These are phyloP conservation scores for Ogataea minuta DNA, from an alignment of 805 yeast genomes.

Conservation along the genomic window DNA sequence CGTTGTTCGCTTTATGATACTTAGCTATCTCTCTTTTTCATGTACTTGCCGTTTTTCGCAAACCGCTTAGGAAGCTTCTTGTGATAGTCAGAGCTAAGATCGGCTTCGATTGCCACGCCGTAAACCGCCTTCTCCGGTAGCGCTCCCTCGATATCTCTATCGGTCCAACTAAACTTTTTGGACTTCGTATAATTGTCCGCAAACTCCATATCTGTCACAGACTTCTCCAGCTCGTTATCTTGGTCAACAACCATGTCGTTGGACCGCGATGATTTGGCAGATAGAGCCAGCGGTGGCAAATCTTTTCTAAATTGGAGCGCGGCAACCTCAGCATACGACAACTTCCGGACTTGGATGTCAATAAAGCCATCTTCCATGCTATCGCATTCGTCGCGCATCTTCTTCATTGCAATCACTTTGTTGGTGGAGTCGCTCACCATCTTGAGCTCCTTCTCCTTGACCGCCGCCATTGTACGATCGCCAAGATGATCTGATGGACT, in stretches of 20 bases:
- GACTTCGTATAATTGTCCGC: conserved; percentile 21
- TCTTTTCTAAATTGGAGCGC: conserved; percentile 25
- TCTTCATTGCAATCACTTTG: conserved; percentile 35
- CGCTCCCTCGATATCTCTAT: neutral
- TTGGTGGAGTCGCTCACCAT: conserved; percentile 20
- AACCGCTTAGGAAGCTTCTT: conserved; percentile 20
- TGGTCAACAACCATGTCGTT: conserved; percentile 29
- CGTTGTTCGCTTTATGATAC: neutral
- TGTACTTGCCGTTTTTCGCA: conserved; percentile 20
- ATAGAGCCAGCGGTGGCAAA: neutral
- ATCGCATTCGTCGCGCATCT: conserved; percentile 19
- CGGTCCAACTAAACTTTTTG: conserved; percentile 12
- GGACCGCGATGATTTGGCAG: conserved; percentile 2
- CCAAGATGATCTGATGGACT: neutral
- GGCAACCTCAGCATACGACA: conserved; percentile 56
- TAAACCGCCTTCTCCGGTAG: conserved; percentile 1
- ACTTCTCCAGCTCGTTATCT: conserved; percentile 31
- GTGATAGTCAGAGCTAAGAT: conserved; percentile 1
- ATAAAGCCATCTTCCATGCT: conserved; percentile 36
- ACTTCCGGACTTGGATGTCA: conserved; percentile 43
- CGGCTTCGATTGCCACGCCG: conserved; percentile 5
- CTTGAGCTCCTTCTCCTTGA: conserved; percentile 8
- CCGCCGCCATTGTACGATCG: conserved; percentile 1
- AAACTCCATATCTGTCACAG: conserved; percentile 34
- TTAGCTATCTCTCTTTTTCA: conserved; percentile 15